Conservation (phyloP, 345 rosid genomes). For the Schrenkiella parvula region DNA sequence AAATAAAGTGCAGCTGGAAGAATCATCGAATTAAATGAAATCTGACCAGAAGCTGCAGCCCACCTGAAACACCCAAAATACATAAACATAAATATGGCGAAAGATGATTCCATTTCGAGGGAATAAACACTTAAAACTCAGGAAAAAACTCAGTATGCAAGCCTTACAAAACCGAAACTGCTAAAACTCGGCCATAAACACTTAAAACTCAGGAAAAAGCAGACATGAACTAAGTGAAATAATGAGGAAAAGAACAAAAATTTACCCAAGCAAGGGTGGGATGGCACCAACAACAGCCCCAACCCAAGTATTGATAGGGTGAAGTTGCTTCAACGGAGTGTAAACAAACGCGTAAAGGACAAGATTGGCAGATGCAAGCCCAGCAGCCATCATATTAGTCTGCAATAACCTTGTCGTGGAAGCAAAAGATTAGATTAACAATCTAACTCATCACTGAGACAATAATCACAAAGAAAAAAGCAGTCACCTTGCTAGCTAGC, state of each 20-base stretch:
- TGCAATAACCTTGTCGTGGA: slow-evolving; percentile 70
- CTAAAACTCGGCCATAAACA: background rate
- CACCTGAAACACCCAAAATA: slow-evolving; percentile 49
- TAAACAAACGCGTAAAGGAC: slow-evolving; percentile 69
- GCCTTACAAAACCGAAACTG: background rate
- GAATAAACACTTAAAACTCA: background rate
- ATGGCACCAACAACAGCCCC: slow-evolving; percentile 98
- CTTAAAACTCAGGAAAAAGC: background rate
- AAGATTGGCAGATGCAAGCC: slow-evolving; percentile 81
- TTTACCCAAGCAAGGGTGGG: slow-evolving; percentile 95
- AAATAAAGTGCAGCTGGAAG: slow-evolving; percentile 94
- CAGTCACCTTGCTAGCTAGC: slow-evolving; percentile 72
- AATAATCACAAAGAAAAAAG: background rate
- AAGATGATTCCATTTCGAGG: background rate
- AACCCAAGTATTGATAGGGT: slow-evolving; percentile 96
- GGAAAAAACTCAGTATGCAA: background rate
- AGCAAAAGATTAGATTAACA: slow-evolving; percentile 36
- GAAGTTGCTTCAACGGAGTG: slow-evolving; percentile 94
- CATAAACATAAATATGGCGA: background rate
- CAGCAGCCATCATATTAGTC: slow-evolving; percentile 91
- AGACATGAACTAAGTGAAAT: slow-evolving; percentile 3
- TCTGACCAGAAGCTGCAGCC: slow-evolving; percentile 84
- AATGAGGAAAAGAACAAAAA: slow-evolving; percentile 7
- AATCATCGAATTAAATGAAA: slow-evolving; percentile 64
- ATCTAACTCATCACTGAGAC: background rate